Conservation (phyloP, 768 basidiomycete genomes). For the Lentinula raphanica region DNA sequence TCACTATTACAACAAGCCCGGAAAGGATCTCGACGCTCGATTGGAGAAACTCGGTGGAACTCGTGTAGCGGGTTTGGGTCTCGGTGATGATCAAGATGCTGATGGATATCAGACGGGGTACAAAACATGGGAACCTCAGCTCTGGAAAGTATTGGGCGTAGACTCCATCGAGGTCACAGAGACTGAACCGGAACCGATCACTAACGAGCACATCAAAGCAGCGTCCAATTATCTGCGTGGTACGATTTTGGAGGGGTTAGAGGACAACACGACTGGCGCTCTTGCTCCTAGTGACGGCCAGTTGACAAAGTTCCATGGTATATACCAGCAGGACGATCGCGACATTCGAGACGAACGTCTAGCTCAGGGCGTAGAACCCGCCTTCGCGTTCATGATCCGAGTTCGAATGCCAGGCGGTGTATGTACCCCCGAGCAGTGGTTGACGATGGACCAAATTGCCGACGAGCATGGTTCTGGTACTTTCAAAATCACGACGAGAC, state of each 20-base stretch:
- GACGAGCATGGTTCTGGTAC: conserved; percentile 92
- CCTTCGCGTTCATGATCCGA: conserved; percentile 98
- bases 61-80: conserved; percentile 68
- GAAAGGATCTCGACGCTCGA: conserved; percentile 81
- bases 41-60: conserved; percentile 77
- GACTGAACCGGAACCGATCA: conserved; percentile 93
- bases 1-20: conserved; percentile 97
- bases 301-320: conserved; percentile 96
- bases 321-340: conserved; percentile 95
- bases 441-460: conserved; percentile 92
- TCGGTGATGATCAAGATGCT: conserved; percentile 96
- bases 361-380: conserved; percentile 88
- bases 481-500: conserved; percentile 95
- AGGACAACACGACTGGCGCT: conserved; percentile 83
- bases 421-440: conserved; percentile 88
- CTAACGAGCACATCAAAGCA: conserved; percentile 99
- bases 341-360: conserved; percentile 97
- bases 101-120: conserved; percentile 96
- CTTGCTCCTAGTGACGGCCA: conserved; percentile 88
- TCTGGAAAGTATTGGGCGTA: conserved; percentile 95
- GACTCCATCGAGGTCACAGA: conserved; percentile 84
- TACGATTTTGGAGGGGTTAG: conserved; percentile 88
- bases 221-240: conserved; percentile 91
- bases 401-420: conserved; percentile 96
- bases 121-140: conserved; percentile 86